Percentiles rank a stretch among this genome's conserved stretches.
Conservation (phyloP, 345 rosid genomes). For the Eutrema japonicum region DNA sequence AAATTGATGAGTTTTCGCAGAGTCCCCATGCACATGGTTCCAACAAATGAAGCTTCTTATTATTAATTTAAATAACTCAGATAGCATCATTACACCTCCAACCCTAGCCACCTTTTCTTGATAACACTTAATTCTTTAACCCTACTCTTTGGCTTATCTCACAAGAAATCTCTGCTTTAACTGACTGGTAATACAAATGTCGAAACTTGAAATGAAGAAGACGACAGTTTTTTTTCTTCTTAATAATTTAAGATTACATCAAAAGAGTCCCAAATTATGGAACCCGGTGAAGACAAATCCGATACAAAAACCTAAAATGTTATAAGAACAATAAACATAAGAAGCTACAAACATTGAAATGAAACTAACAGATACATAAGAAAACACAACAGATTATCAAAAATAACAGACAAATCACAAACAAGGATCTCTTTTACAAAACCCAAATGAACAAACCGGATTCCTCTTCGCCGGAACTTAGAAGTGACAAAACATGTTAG, state of each 20-base stretch:
- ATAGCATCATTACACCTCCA: not conserved
- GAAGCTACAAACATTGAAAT: constrained; percentile 45
- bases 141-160: constrained; percentile 1
- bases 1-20: constrained; percentile 21
- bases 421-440: constrained; percentile 44
- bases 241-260: constrained; percentile 20
- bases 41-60: constrained; percentile 42
- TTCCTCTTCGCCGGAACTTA: constrained; percentile 74
- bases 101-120: not conserved
- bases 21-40: constrained; percentile 37
- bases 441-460: constrained; percentile 64
- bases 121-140: not conserved
- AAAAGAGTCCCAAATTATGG: constrained; percentile 47
- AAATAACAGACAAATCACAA: constrained; percentile 37
- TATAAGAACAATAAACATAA: constrained; percentile 46
- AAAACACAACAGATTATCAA: constrained; percentile 40
- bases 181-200: not conserved
- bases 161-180: constrained; percentile 2
- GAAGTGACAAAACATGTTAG: constrained; percentile 36
- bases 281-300: constrained; percentile 90
- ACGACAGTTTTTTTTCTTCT: not conserved
- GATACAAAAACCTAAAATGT: constrained; percentile 42
- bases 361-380: constrained; percentile 38
- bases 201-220: not conserved
- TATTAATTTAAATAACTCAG: constrained; percentile 11